Conservation (phyloP, 2,329 filamentous ascomycete species). For the Diaporthe capsici region DNA sequence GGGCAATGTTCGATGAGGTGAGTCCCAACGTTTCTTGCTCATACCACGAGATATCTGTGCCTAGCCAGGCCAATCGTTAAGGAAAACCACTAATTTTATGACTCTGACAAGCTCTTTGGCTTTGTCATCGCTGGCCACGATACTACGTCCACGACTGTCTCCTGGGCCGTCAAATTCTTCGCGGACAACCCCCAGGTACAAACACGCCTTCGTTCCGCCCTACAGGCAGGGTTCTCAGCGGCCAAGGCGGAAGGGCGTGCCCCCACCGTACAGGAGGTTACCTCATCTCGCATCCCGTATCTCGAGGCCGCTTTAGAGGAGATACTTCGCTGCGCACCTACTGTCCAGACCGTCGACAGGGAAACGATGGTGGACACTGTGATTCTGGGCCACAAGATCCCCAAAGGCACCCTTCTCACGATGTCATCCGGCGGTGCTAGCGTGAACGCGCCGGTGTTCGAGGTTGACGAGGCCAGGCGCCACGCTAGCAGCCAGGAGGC, state of each 20-base stretch:
- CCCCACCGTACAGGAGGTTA: conserved; percentile 47
- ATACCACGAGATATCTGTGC: background rate
- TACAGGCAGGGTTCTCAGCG: conserved; percentile 53
- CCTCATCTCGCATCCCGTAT: conserved; percentile 57
- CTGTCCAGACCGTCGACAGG: conserved; percentile 60
- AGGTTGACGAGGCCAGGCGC: background rate
- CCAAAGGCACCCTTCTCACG: conserved; percentile 57
- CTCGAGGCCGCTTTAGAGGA: conserved; percentile 61
- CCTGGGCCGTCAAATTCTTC: conserved; percentile 58
- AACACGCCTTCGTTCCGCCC: conserved; percentile 55
- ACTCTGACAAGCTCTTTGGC: conserved; percentile 50
- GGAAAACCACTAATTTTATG: conserved; percentile 46
- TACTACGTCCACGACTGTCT: conserved; percentile 58
- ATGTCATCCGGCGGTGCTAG: conserved; percentile 52
- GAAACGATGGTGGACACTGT: conserved; percentile 55
- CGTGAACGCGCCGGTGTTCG: background rate
- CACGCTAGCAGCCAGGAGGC: background rate
- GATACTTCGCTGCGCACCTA: conserved; percentile 59
- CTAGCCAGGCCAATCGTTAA: background rate
- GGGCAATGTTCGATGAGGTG: conserved; percentile 9
- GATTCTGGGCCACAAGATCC: conserved; percentile 56
- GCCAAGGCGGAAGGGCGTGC: conserved; percentile 52
- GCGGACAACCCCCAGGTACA: conserved; percentile 55
- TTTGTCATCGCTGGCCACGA: conserved; percentile 58
- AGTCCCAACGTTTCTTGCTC: background rate